Evolutionary conservation across 2,329 filamentous ascomycete species (phyloP).

Genomic region (Phoma herbarum): DNA sequence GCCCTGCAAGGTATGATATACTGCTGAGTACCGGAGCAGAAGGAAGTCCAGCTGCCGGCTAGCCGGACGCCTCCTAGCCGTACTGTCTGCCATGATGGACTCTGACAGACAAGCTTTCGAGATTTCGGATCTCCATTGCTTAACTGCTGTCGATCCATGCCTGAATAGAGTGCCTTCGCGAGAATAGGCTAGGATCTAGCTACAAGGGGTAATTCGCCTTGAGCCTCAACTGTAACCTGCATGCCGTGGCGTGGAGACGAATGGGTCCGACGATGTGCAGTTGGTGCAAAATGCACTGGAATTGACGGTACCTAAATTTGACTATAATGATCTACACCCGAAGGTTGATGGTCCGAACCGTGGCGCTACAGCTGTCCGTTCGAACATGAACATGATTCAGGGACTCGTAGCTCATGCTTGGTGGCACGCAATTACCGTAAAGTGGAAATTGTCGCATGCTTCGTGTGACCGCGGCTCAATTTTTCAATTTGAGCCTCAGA

Average conservation of each 20-base stretch:
- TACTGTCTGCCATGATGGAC: slow-evolving; percentile 3
- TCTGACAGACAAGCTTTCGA: slow-evolving; percentile 2
- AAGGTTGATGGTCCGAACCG: slow-evolving; percentile 5
- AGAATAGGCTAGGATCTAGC: slow-evolving; percentile 4
- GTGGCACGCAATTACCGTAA: neutral
- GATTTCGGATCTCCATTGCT: slow-evolving; percentile 5
- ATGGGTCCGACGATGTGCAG: neutral
- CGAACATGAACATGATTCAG: neutral
- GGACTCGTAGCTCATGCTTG: neutral
- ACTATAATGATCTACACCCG: slow-evolving; percentile 17
- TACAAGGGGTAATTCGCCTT: neutral
- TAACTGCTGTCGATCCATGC: slow-evolving; percentile 8
- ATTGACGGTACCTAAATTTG: neutral
- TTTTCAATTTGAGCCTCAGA: neutral
- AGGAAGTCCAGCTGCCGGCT: neutral
- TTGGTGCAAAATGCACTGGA: slow-evolving; percentile 2
- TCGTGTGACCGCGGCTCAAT: neutral
- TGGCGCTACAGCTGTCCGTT: slow-evolving; percentile 12
- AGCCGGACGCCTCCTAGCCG: neutral
- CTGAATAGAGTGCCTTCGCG: neutral
- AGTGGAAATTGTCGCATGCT: neutral
- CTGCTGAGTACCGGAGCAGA: neutral
- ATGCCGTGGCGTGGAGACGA: slow-evolving; percentile 9
- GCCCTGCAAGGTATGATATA: slow-evolving; percentile 2
- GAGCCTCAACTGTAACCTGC: slow-evolving; percentile 14